phyloP scores from a whole-genome alignment of 2,329 filamentous ascomycete species.

The Penicillium vulpinum region DNA sequence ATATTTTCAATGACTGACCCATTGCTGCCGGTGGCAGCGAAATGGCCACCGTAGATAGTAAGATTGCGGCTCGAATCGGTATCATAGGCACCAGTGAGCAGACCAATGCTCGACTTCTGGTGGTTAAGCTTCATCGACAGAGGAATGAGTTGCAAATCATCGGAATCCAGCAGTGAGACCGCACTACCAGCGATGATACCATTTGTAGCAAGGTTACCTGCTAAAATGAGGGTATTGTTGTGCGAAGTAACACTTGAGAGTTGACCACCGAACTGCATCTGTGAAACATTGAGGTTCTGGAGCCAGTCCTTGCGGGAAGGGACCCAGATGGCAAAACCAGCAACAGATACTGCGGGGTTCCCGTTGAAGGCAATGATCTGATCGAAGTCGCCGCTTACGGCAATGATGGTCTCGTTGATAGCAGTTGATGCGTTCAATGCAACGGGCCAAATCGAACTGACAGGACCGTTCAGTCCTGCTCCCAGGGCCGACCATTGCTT shows the following conservation, averaged over 20 bases:
- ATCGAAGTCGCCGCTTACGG: conserved; percentile 77
- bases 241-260: conserved; percentile 69
- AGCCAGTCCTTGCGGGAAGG: conserved; percentile 85
- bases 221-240: conserved; percentile 65
- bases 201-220: conserved; percentile 78
- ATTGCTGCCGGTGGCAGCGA: conserved; percentile 68
- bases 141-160: conserved; percentile 41
- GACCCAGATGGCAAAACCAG: conserved; percentile 89
- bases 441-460: conserved; percentile 73
- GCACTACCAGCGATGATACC: conserved; percentile 72
- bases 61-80: conserved; percentile 69
- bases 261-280: conserved; percentile 68
- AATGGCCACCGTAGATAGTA: conserved; percentile 86
- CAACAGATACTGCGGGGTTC: conserved; percentile 61
- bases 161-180: conserved; percentile 58
- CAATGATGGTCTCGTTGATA: conserved; percentile 70
- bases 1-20: conserved; percentile 76
- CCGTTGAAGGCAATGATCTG: conserved; percentile 66
- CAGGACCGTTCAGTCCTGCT: conserved; percentile 78
- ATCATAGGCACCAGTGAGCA: conserved; percentile 80
- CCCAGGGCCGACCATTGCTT: conserved; percentile 78
- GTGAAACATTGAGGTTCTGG: conserved; percentile 67
- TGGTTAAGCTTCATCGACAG: conserved; percentile 53
- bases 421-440: conserved; percentile 72
- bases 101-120: conserved; percentile 25